Base-by-base conservation (phyloP, 192 early-diverging fungal genomes). In the Coemansia sp. region DNA sequence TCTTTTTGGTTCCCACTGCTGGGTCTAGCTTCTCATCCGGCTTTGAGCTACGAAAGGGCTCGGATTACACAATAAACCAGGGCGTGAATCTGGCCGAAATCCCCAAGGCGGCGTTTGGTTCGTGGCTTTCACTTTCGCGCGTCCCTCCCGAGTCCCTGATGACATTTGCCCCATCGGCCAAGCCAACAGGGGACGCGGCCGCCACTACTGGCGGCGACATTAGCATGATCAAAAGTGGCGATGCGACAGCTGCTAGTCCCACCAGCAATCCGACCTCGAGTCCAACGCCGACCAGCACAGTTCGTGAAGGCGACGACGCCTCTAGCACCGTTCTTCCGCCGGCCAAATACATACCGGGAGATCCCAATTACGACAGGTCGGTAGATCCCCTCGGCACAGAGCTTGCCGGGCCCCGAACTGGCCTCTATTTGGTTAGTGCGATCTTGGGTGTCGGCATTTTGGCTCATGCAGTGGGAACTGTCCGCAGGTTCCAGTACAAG, bases 291-390 rank as follows among this genome's bases (percentile, higher is more conserved):
- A 31, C 34, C 35, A 34, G 19, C 31, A 50, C 19, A 14, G 62
- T 9, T 33, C 63, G 33, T 10, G 50, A 63, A 3, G 62, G 24
- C 7, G 60, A 53, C 16, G 68, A 36, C 5, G 48, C 39, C 3
- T 50, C 14, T 16, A 36, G 45, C 21, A 36, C 63, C 24, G 51
- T 75, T 8, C 74, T 81, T 39, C 74, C 79, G 37, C 79, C 73
- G 1, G 66, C 74, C 42, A 78, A 74, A 40, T 83, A 62, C 33
- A 74, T 83, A 59, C 70, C 73, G 41, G 80, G 80, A 42, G 75
- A 83, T 44, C 69, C 80, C 2, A 69, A 83, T 59, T 83, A 83
- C 57, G 75, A 83, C 33, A 62, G 57, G 13, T 35, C 61, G 13
- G 42, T 65, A 11, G 54, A 83, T 50, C 72, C 72, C 17, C 44